Evolutionary conservation across 148 eudicot species (phyloP), one percentile per base, ranked within the genome.

Genomic region (Fallopia convolvulus): DNA sequence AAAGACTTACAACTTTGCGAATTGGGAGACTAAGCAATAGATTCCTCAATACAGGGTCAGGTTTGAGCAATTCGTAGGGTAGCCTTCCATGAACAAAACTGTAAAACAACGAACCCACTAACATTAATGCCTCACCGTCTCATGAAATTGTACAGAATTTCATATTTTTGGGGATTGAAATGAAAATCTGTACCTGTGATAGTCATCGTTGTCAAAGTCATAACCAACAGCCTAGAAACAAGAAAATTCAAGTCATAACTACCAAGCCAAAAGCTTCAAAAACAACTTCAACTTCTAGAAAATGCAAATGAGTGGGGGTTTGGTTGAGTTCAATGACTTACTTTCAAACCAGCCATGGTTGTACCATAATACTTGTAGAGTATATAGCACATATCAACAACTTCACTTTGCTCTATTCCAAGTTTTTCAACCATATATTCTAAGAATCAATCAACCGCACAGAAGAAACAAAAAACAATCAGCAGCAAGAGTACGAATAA

Each of bases 271-370:
- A 40, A 41, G 13, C 6, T 21, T 18, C 47, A 6, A 44, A 53
- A 5, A 18, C 60, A 53, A 44, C 47, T 53, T 7, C 21, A 15
- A 18, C n/a, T 53, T 18, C 3, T 8, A 53, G 15, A 30, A 52
- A 42, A 66, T 10, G 50, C 48, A 42, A 41, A 20, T n/a, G 6
- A 18, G 42, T 40, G 48, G 20, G 77, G 53, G 76, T 39, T 61
- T 30, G 41, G 18, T 36, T 36, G 21, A 68, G 44, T 36, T 17
- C 76, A 74, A 53, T 50, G 8, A 11, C 75, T 56, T 87, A 94
- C 99, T 89, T 83, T 83, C 52, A 92, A 94, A 79, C 99, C 99
- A 42, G 99, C 96, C 99, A 95, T 89, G 48, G 99, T 91, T 41
- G 99, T 95, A 68, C 99, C 99, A 82, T 91, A 92, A 42, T 91